Evolutionary conservation across 176 grass and related monocot genomes (phyloP).

Genomic region (Dendrocalamus sinicus): DNA sequence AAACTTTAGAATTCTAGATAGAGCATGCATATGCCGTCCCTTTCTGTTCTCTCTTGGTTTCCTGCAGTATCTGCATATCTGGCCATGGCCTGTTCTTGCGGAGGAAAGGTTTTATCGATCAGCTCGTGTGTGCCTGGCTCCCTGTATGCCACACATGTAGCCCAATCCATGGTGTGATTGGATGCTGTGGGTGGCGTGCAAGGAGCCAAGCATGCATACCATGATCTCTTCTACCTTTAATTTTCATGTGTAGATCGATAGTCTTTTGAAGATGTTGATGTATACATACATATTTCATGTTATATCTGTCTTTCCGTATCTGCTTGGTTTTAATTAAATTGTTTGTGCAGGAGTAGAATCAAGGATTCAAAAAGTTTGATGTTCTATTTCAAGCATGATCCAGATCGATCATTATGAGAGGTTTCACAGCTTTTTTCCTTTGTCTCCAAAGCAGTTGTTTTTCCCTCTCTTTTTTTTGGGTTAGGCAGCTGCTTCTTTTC

Average conservation of each 20-base stretch:
- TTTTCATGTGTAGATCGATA: not conserved
- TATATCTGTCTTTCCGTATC: not conserved
- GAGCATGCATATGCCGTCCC: not conserved
- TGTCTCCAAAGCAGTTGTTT: not conserved
- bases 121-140: conserved; percentile 89
- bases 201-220: conserved; percentile 97
- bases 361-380: not conserved
- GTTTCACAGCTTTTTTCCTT: not conserved
- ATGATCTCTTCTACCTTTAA: conserved; percentile 32
- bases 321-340: not conserved
- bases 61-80: not conserved
- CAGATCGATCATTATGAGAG: not conserved
- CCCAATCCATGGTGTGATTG: conserved; percentile 74
- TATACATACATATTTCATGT: conserved; percentile 29
- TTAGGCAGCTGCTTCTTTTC: not conserved
- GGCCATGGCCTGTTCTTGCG: conserved; percentile 12
- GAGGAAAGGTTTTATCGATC: conserved; percentile 36
- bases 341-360: conserved; percentile 23
- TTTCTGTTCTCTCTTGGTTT: not conserved
- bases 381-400: conserved; percentile 26
- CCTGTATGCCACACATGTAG: conserved; percentile 99
- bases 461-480: not conserved
- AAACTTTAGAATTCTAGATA: not conserved
- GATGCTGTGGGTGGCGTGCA: conserved; percentile 99
- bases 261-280: not conserved